A percentile compares a stretch with the other conserved stretches of the same genome.
Evolutionary conservation across 2,329 filamentous ascomycete genomes (phyloP).

Genomic region (Apiospora sp.): DNA sequence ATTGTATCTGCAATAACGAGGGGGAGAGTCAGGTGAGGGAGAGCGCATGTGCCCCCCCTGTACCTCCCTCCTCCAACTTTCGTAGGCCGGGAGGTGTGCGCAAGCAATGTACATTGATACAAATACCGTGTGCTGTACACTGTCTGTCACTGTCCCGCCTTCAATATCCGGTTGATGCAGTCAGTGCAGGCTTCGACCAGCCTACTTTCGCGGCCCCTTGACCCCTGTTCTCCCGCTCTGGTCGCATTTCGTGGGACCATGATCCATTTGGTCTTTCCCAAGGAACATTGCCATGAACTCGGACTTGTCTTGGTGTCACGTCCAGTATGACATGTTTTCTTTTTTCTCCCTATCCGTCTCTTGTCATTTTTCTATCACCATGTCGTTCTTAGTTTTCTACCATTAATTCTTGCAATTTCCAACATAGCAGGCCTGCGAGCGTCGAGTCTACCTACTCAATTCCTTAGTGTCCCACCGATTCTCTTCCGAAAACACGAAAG

Average conservation of each 20-base stretch:
- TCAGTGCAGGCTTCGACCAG: not conserved
- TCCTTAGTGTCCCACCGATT: constrained; percentile 3
- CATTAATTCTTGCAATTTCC: constrained; percentile 17
- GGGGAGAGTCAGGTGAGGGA: not conserved
- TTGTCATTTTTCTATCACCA: constrained; percentile 11
- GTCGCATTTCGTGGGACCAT: constrained; percentile 21
- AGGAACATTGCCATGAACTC: constrained; percentile 18
- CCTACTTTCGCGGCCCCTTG: constrained; percentile 18
- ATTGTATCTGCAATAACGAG: not conserved
- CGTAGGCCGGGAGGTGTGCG: too few species aligned
- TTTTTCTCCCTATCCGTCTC: constrained; percentile 14
- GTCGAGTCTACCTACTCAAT: constrained; percentile 15
- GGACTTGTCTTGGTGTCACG: constrained; percentile 21
- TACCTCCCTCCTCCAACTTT: not conserved
- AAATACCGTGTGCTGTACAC: not conserved
- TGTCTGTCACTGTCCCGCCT: not conserved
- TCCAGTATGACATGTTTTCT: constrained; percentile 21
- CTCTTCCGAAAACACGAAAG: not conserved
- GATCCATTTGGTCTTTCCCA: constrained; percentile 22
- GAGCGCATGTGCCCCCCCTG: not conserved
- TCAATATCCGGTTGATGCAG: constrained; percentile 13
- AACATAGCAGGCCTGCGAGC: constrained; percentile 20
- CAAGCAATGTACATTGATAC: not conserved
- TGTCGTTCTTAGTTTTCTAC: constrained; percentile 18
- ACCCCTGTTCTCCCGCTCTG: constrained; percentile 21